These are phyloP conservation scores for Bidens hawaiensis DNA, from an alignment of 140 eudicot species.

Conservation along the genomic window DNA sequence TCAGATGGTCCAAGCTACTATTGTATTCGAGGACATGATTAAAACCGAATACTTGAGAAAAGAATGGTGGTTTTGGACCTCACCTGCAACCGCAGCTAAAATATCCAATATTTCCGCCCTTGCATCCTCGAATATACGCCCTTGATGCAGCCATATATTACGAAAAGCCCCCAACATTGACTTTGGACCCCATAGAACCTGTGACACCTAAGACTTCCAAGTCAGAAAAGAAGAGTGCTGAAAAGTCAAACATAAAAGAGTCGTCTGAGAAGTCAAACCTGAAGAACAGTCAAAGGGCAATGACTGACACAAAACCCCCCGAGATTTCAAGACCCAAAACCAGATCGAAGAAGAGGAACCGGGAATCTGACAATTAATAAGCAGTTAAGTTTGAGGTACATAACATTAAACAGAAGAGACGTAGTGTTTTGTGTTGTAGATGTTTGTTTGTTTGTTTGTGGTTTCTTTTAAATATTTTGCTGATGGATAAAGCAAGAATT, in stretches of 20 bases:
- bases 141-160: constrained; percentile 73
- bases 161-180: constrained; percentile 33
- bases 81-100: constrained; percentile 79
- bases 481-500: constrained; percentile 8
- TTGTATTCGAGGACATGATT: constrained; percentile 60
- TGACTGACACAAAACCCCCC: constrained; percentile 34
- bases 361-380: constrained; percentile 36
- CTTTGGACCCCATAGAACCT: constrained; percentile 24
- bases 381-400: constrained; percentile 13
- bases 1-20: constrained; percentile 54
- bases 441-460: constrained; percentile 17
- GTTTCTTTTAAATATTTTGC: constrained; percentile 13
- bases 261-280: constrained; percentile 27
- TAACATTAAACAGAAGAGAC: neutral
- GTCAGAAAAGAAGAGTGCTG: constrained; percentile 35
- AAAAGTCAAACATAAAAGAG: constrained; percentile 26
- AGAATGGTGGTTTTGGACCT: constrained; percentile 97
- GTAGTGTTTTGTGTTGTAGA: constrained; percentile 18
- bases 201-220: constrained; percentile 26
- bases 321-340: constrained; percentile 45
- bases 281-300: constrained; percentile 23
- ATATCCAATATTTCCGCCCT: constrained; percentile 76
- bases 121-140: constrained; percentile 68
- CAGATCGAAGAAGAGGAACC: constrained; percentile 55
- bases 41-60: constrained; percentile 53